phyloP scores from a whole-genome alignment of 805 yeast species.

The Pichia scutulata region DNA sequence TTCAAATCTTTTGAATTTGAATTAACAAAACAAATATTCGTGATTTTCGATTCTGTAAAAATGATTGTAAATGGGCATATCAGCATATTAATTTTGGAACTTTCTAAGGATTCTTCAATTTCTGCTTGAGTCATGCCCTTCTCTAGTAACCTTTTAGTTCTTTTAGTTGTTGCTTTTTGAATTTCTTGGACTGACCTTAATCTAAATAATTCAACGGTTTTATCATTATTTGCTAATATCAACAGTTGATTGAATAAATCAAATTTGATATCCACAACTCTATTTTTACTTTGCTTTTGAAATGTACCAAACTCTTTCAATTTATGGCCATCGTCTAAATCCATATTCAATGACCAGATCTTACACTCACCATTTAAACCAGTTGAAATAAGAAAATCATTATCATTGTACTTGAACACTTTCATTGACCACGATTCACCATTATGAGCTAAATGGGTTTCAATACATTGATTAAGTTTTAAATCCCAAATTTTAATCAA shows the following conservation, averaged over 20 bases:
- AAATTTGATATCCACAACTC: slow-evolving; percentile 58
- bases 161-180: slow-evolving; percentile 63
- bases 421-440: slow-evolving; percentile 89
- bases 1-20: slow-evolving; percentile 44
- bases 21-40: slow-evolving; percentile 58
- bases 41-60: slow-evolving; percentile 57
- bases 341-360: slow-evolving; percentile 68
- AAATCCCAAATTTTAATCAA: slow-evolving; percentile 90
- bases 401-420: slow-evolving; percentile 32
- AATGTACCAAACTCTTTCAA: slow-evolving; percentile 53
- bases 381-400: slow-evolving; percentile 50
- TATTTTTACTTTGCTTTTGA: slow-evolving; percentile 68
- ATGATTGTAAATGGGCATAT: slow-evolving; percentile 64
- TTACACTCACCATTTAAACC: slow-evolving; percentile 79
- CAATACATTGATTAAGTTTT: slow-evolving; percentile 80
- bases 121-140: slow-evolving; percentile 61
- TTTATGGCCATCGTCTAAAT: slow-evolving; percentile 32
- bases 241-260: slow-evolving; percentile 41
- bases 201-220: slow-evolving; percentile 73
- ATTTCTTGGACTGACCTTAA: slow-evolving; percentile 71
- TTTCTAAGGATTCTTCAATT: slow-evolving; percentile 40
- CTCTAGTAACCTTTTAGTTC: slow-evolving; percentile 70
- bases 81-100: slow-evolving; percentile 44
- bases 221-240: slow-evolving; percentile 71
- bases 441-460: slow-evolving; percentile 88